Conservation (phyloP, 177 flowering plant species). For the Vitis hybrid region DNA sequence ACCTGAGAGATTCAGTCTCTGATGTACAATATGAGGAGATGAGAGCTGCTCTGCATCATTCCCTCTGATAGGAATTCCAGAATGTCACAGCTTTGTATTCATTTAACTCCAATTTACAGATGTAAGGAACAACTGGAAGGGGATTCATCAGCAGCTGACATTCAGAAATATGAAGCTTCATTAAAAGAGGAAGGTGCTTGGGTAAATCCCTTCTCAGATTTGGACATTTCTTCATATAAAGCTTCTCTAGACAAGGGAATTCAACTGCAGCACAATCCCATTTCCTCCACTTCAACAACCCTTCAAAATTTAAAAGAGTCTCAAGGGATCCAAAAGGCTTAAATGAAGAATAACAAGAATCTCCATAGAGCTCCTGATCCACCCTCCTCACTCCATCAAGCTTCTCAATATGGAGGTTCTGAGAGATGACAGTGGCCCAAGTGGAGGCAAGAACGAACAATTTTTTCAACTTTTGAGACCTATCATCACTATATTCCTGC, state of each 20-base stretch:
- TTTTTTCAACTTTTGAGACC: constrained; percentile 3
- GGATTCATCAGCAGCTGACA: constrained; percentile 2
- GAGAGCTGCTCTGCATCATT: neutral
- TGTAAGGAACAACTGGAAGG: neutral
- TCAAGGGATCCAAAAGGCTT: constrained; percentile 13
- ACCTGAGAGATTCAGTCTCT: neutral
- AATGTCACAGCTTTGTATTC: neutral
- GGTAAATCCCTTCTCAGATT: constrained; percentile 11
- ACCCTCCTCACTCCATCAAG: neutral
- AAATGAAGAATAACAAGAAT: too few species aligned
- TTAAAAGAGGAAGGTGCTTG: constrained; percentile 4
- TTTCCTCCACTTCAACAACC: constrained; percentile 14
- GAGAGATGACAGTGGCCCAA: constrained; percentile 19
- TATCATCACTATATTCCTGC: constrained; percentile 1
- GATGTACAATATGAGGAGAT: neutral
- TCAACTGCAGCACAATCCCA: constrained; percentile 3
- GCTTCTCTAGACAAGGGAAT: constrained; percentile 9
- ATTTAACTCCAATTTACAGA: neutral
- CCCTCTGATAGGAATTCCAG: neutral
- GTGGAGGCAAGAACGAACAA: constrained; percentile 14
- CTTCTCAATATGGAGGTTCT: constrained; percentile 4
- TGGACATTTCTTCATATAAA: constrained; percentile 13
- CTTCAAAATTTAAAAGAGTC: neutral
- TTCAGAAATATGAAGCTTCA: neutral
- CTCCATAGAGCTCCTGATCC: constrained; percentile 14